These are phyloP conservation scores for Aspergillus carlsbadensis DNA, from an alignment of 495 filamentous ascomycete species.

Conservation along the genomic window DNA sequence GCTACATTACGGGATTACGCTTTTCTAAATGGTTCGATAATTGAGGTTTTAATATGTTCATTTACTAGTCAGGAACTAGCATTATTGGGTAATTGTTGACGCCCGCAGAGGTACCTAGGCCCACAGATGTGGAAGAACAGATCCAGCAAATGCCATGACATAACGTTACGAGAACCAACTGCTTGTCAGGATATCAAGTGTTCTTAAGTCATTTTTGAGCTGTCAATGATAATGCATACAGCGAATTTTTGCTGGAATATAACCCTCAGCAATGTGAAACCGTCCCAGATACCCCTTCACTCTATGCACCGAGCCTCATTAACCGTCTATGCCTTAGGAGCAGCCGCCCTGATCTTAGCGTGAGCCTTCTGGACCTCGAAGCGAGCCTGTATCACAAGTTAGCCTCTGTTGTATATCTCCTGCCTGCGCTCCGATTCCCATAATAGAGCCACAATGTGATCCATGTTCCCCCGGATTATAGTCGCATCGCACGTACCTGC, in stretches of 20 bases:
- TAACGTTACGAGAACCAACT: constrained; percentile 17
- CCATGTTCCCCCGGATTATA: background rate
- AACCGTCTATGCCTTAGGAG: constrained; percentile 52
- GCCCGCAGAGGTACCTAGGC: constrained; percentile 21
- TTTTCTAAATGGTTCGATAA: background rate
- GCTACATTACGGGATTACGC: background rate
- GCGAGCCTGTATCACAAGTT: constrained; percentile 38
- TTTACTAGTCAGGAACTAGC: background rate
- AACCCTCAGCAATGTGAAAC: constrained; percentile 48
- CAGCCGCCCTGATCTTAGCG: constrained; percentile 67
- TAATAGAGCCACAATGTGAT: background rate
- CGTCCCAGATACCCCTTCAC: constrained; percentile 48
- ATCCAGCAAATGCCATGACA: constrained; percentile 23
- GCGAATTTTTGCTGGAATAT: constrained; percentile 41
- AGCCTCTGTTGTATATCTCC: background rate
- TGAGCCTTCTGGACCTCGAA: constrained; percentile 94
- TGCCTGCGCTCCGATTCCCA: background rate
- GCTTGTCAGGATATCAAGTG: constrained; percentile 47
- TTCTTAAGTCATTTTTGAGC: constrained; percentile 51
- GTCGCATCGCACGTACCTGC: constrained; percentile 60
- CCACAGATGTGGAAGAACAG: constrained; percentile 20
- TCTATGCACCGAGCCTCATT: constrained; percentile 50
- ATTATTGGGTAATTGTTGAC: constrained; percentile 13
- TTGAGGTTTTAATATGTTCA: background rate
- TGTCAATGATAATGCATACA: constrained; percentile 50